Conservation (phyloP, 108 stramenopile genomes). For the Cyclotella kingstonii region DNA sequence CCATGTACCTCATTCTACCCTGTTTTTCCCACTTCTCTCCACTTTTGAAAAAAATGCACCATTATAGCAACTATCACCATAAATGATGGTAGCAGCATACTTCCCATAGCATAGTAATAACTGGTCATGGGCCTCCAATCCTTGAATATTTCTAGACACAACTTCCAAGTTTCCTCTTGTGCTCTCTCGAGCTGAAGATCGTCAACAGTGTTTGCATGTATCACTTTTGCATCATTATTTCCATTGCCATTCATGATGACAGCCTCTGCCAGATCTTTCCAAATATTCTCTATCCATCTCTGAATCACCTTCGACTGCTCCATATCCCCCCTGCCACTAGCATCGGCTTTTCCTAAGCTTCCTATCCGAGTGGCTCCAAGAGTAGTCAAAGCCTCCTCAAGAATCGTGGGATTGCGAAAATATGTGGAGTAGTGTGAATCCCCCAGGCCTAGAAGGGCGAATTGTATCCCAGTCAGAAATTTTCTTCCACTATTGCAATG, state of each 20-base stretch:
- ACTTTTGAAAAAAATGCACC: slow-evolving; percentile 19
- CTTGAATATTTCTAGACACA: slow-evolving; percentile 35
- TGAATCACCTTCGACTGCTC: slow-evolving; percentile 61
- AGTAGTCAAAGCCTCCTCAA: slow-evolving; percentile 54
- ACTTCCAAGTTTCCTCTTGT: slow-evolving; percentile 28
- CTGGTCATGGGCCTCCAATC: slow-evolving; percentile 30
- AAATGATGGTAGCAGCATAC: slow-evolving; percentile 14
- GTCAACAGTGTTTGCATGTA: neutral
- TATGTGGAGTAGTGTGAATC: slow-evolving; percentile 66
- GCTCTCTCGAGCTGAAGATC: slow-evolving; percentile 12
- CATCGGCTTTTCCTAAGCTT: slow-evolving; percentile 73
- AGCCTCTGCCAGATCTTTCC: slow-evolving; percentile 33
- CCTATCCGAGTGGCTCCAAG: slow-evolving; percentile 65
- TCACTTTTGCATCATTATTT: neutral
- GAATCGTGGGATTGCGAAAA: slow-evolving; percentile 64
- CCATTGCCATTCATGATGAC: neutral
- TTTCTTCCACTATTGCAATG: slow-evolving; percentile 28
- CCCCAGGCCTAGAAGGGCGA: slow-evolving; percentile 51
- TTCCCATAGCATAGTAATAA: slow-evolving; percentile 12
- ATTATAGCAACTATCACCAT: slow-evolving; percentile 19
- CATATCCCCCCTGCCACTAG: slow-evolving; percentile 57
- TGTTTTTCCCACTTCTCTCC: neutral
- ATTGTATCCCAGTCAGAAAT: slow-evolving; percentile 18
- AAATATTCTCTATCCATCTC: slow-evolving; percentile 39
- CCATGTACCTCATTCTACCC: no score